A percentile compares a stretch with the other conserved stretches of the same genome.
Evolutionary conservation across 257 asterid species (phyloP).

Genomic region (Fraxinus anomala): DNA sequence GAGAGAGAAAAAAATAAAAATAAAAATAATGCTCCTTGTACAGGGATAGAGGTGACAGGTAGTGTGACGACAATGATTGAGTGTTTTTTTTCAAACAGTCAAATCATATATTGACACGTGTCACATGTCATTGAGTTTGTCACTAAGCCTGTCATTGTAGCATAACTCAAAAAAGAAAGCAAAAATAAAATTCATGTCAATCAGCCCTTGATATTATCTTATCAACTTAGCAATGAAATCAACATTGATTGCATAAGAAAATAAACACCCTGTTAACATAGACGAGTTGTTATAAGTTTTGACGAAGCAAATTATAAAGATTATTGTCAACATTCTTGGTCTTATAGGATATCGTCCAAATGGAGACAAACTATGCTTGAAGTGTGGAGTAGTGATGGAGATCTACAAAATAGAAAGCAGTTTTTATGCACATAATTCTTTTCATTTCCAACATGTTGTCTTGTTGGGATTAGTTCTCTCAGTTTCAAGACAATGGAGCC

Average conservation of each 20-base stretch:
- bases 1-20: no score
- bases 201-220: background rate
- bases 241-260: background rate
- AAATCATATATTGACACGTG: no score
- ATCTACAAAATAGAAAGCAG: constrained; percentile 18
- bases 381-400: constrained; percentile 20
- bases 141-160: no score
- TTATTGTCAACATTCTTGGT: background rate
- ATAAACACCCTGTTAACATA: background rate
- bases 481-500: constrained; percentile 49
- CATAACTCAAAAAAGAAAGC: no score
- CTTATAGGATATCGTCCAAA: constrained; percentile 4
- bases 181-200: no score
- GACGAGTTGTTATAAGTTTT: background rate
- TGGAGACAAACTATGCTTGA: constrained; percentile 26
- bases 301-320: constrained; percentile 8
- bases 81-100: no score
- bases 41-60: no score
- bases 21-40: no score
- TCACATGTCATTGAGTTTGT: no score
- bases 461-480: constrained; percentile 31
- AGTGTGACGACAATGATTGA: no score
- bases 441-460: constrained; percentile 37
- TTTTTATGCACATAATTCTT: constrained; percentile 24
- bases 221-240: background rate